Conservation (phyloP, 352 stramenopile genomes). For the Nothophytophthora sp. region DNA sequence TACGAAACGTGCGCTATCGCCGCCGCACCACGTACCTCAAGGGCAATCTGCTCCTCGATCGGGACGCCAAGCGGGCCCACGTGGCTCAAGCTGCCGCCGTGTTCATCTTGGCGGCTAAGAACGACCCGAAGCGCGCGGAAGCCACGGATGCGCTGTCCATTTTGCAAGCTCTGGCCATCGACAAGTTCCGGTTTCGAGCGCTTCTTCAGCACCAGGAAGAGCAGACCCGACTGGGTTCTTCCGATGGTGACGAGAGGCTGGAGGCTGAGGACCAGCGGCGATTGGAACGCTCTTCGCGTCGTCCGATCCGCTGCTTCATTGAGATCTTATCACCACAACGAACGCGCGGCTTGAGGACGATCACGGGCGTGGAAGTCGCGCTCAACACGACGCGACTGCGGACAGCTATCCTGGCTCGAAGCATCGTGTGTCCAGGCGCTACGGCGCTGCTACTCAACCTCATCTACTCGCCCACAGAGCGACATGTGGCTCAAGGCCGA, state of each 20-base stretch:
- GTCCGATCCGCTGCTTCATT: slow-evolving; percentile 43
- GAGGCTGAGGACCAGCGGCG: background rate
- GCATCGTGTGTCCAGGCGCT: slow-evolving; percentile 47
- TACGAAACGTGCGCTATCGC: slow-evolving; percentile 46
- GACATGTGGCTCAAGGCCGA: slow-evolving; percentile 31
- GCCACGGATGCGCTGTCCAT: slow-evolving; percentile 51
- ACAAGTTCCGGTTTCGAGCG: slow-evolving; percentile 50
- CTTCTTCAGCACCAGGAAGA: slow-evolving; percentile 12
- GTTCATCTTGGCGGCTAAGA: slow-evolving; percentile 61
- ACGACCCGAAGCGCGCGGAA: slow-evolving; percentile 26
- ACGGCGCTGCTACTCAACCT: slow-evolving; percentile 62
- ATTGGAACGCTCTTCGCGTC: background rate
- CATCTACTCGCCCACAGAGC: slow-evolving; percentile 49
- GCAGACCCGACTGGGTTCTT: background rate
- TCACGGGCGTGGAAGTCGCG: slow-evolving; percentile 54
- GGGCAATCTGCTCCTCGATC: slow-evolving; percentile 51
- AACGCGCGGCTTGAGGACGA: slow-evolving; percentile 42
- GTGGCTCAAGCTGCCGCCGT: slow-evolving; percentile 47
- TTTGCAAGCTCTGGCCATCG: slow-evolving; percentile 52
- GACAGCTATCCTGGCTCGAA: slow-evolving; percentile 52
- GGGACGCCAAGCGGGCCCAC: slow-evolving; percentile 48
- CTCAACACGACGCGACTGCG: slow-evolving; percentile 49
- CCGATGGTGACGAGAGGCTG: background rate
- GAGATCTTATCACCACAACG: slow-evolving; percentile 51
- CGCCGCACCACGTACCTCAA: slow-evolving; percentile 57